Base-by-base conservation (phyloP, 176 grass and related monocot species). In the Dactylis glomerata region DNA sequence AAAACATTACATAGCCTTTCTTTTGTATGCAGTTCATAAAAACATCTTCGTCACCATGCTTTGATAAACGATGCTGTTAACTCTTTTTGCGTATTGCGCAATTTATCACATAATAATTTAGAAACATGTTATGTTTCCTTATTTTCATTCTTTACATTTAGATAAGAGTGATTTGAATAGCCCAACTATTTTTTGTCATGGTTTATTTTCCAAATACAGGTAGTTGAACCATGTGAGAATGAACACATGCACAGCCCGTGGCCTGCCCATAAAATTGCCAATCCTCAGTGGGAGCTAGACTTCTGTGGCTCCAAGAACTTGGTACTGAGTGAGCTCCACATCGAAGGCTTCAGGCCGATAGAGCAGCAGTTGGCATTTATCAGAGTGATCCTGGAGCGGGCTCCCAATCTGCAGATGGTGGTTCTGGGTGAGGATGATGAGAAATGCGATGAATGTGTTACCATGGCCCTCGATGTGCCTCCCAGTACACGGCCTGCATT, bases 321-420 rank as follows among this genome's bases (percentile, higher is more conserved):
- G 40, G 40, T 8, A 41, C 10, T 41, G 40, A 41, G 40, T 9
- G 40, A 41, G 40, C 40, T 41, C 8, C 40, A 41, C 1, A 41
- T 41, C 40, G 40, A 1, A 5, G 8, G 40, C 40, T 41, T 41
- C 10, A 41, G 40, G 40, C 40, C 40, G 40, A 5, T 41, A 41
- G 7, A 77, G 26, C 72, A 87, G 8, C 1, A 41, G 10, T 8
- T 87, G 16, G 16, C 12, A 23, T 82, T 76, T 46, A 67, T 87
- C 28, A 86, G 23, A 47, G 31, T 17, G 5, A 8, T 86, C n/a
- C 38, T 81, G 68, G 68, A 64, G 6, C 76, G 68, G 49, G 54
- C 76, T 51, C 23, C 30, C 30, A 51, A 80, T 12, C 46, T 80
- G 46, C 22, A 22, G 16, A 28, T 30, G 1, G 6, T 80, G 22